Conservation (phyloP, 345 rosid genomes). For the Populus pruinosa region DNA sequence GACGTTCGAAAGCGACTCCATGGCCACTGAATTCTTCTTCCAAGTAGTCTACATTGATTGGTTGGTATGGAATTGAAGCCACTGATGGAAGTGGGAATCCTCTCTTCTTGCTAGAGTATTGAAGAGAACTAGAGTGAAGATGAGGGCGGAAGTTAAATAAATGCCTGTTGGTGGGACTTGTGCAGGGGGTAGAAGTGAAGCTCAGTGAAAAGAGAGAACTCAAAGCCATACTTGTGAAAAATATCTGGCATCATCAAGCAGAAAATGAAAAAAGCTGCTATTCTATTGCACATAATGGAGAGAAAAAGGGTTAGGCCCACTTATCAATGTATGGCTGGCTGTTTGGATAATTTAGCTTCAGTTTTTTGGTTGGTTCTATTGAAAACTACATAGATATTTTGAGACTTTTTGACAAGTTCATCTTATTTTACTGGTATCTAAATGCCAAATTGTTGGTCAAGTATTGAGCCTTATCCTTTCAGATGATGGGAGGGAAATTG, state of each 20-base stretch:
- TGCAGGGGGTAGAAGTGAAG: conserved; percentile 21
- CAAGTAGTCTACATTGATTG: conserved; percentile 59
- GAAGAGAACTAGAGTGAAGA: conserved; percentile 19
- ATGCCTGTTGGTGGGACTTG: conserved; percentile 5
- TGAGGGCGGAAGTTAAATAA: conserved; percentile 7
- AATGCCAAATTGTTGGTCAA: not conserved
- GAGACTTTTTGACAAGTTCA: not conserved
- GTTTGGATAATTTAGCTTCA: conserved; percentile 15
- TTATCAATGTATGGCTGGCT: conserved; percentile 11
- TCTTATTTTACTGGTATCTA: not conserved
- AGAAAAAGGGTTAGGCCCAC: conserved; percentile 5
- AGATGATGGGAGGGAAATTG: not conserved
- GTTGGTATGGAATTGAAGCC: conserved; percentile 55
- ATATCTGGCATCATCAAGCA: not conserved
- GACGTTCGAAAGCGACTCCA: conserved; percentile 66
- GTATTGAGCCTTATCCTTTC: conserved; percentile 26
- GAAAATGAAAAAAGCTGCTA: conserved; percentile 5
- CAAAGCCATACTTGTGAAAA: conserved; percentile 33
- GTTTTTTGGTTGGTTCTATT: conserved; percentile 22
- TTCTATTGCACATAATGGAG: conserved; percentile 4
- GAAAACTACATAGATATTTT: conserved; percentile 27
- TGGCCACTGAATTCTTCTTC: conserved; percentile 68
- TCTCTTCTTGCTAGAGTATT: conserved; percentile 17
- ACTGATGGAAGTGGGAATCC: conserved; percentile 33
- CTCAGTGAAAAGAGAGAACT: conserved; percentile 33